Evolutionary conservation across 2,329 filamentous ascomycete species (phyloP), one percentile per base, ranked within the genome.

Genomic region (Xylariaceae sp.): DNA sequence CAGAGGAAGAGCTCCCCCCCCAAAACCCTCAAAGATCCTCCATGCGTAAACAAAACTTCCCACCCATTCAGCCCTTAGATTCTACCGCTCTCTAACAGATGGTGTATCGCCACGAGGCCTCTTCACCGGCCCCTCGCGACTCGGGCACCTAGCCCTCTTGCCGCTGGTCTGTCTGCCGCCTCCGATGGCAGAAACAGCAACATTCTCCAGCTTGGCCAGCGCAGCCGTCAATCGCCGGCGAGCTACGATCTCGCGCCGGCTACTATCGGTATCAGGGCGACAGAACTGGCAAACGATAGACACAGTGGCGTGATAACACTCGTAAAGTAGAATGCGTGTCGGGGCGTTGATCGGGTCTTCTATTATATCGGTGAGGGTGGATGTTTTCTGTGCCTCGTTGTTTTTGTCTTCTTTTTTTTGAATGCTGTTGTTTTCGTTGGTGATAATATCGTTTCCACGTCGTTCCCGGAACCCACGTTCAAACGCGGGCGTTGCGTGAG

Each of bases 201-300:
- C 57, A 34, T 72, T 70, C 9, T 78, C 76, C 19, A 84, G 66
- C 35, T 71, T 71, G 3, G 68, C 69, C 45, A 85, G 60, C 0
- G 74, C 75, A 37, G 71, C 70, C 7, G 76, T 76, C 35, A 85
- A 67, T 19, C 72, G 75, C 60, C 76, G 76, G 37, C 82, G 67
- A 1, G 79, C 81, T 6, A 74, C 74, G 9, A 84, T 71, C 64
- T 85, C 81, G 4, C 73, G 70, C 12, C 69, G 70, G 47, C 72
- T 78, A 56, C 77, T 79, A 51, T 78, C 74, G 2, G 64, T 66
- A 19, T 62, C 56, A 3, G 78, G 78, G 1, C 79, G 73, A 62
- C 81, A 83, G 62, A 81, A 81, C 57, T 81, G 79, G 34, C 68
- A 72, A 2, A 83, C 80, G 4, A 85, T 74, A 40, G 71, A 67